Percentiles rank a stretch among this genome's conserved stretches.
Conservation (phyloP, 2,329 filamentous ascomycete species). For the Ophiostoma angusticollis region DNA sequence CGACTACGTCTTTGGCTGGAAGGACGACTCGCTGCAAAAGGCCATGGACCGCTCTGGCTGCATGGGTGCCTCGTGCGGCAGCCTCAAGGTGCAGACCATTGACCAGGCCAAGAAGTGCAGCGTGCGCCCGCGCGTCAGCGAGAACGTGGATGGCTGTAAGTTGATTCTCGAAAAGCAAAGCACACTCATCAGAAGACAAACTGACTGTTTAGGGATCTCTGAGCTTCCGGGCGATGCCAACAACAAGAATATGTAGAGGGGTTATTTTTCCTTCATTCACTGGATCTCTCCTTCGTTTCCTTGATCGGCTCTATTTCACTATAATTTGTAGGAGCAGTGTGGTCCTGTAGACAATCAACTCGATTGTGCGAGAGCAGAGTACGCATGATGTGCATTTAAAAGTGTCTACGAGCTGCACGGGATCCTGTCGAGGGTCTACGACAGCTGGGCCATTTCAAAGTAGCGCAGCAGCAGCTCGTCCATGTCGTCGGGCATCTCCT, state of each 20-base stretch:
- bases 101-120: conserved; percentile 19
- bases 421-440: too few relatives aligned
- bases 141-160: conserved; percentile 26
- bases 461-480: neutral
- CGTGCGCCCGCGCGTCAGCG: conserved; percentile 20
- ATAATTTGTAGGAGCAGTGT: too few relatives aligned
- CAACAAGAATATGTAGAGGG: conserved; percentile 12
- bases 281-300: too few relatives aligned
- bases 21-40: conserved; percentile 24
- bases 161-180: conserved; percentile 5
- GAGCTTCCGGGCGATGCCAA: neutral
- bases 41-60: conserved; percentile 29
- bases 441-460: neutral
- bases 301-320: too few relatives aligned
- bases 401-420: too few relatives aligned
- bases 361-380: too few relatives aligned
- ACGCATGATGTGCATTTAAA: too few relatives aligned
- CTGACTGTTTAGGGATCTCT: neutral
- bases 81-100: conserved; percentile 23
- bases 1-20: conserved; percentile 29
- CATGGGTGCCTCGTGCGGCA: conserved; percentile 27
- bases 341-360: too few relatives aligned
- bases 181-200: too few relatives aligned
- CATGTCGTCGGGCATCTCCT: neutral
- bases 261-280: too few relatives aligned